These are phyloP conservation scores for Ceratobasidium sp. DNA, from an alignment of 1,284 basidiomycete genomes.

Conservation along the genomic window DNA sequence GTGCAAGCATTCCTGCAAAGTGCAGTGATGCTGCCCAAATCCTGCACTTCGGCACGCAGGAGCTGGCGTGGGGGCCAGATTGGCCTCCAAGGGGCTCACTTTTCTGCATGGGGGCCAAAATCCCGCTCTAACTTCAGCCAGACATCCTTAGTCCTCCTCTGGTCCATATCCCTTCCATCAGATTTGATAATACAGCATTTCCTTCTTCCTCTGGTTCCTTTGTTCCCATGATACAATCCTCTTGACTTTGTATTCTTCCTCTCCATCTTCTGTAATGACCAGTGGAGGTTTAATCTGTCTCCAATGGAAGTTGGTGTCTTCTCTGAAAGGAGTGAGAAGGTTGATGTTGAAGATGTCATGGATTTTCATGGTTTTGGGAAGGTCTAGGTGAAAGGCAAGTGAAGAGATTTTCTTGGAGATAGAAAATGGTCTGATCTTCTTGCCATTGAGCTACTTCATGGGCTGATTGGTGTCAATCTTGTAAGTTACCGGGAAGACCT, in stretches of 20 bases:
- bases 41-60: too few species aligned
- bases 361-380: conserved; percentile 20
- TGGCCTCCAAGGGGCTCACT: too few species aligned
- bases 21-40: too few species aligned
- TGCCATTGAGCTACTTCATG: conserved; percentile 48
- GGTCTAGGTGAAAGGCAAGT: conserved; percentile 31
- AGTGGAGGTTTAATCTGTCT: neutral
- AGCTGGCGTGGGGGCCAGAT: too few species aligned
- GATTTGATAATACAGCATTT: neutral
- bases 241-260: conserved; percentile 4
- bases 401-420: conserved; percentile 35
- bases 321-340: neutral
- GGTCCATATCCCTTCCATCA: neutral
- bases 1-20: too few species aligned
- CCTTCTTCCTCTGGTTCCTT: neutral
- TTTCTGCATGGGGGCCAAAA: too few species aligned
- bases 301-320: neutral
- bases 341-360: conserved; percentile 41
- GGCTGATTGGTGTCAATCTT: conserved; percentile 47
- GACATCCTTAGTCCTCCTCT: neutral
- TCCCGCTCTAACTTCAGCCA: too few species aligned
- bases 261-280: conserved; percentile 1
- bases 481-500: conserved; percentile 43
- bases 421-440: conserved; percentile 47
- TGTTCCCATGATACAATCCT: neutral